phyloP scores from a whole-genome alignment of 192 early-diverging fungal species.

The Borealophlyctis nickersoniae region DNA sequence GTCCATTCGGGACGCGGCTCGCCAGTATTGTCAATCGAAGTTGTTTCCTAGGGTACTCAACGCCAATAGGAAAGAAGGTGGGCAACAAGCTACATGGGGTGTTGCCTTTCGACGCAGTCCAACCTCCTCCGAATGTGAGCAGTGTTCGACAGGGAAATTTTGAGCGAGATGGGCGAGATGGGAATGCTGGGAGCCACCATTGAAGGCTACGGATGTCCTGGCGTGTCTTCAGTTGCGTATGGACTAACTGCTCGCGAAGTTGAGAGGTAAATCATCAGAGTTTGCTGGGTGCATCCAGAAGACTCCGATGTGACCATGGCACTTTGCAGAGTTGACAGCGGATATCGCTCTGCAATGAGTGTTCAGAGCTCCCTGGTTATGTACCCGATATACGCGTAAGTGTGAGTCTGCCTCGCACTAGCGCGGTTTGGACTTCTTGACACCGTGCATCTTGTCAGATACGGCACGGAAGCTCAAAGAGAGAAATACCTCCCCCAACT shows the following conservation, averaged over 20 bases:
- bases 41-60: constrained; percentile 80
- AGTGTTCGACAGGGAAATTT: constrained; percentile 87
- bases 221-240: constrained; percentile 95
- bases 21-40: constrained; percentile 83
- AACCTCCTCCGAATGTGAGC: neutral
- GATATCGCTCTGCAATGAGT: constrained; percentile 97
- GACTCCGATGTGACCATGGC: no score
- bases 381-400: constrained; percentile 88
- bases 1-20: constrained; percentile 76
- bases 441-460: constrained; percentile 34
- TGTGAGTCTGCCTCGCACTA: neutral
- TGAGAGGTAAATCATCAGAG: constrained; percentile 62
- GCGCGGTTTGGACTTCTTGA: neutral
- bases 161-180: constrained; percentile 89
- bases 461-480: constrained; percentile 83
- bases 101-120: neutral
- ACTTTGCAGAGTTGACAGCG: constrained; percentile 79
- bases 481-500: constrained; percentile 88
- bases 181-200: constrained; percentile 93
- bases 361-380: constrained; percentile 99
- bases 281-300: no score
- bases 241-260: constrained; percentile 96
- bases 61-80: constrained; percentile 86
- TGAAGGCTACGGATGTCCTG: constrained; percentile 94
- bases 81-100: neutral